phyloP scores from a whole-genome alignment of 2,329 filamentous ascomycete genomes.

The Alternaria gaisen region DNA sequence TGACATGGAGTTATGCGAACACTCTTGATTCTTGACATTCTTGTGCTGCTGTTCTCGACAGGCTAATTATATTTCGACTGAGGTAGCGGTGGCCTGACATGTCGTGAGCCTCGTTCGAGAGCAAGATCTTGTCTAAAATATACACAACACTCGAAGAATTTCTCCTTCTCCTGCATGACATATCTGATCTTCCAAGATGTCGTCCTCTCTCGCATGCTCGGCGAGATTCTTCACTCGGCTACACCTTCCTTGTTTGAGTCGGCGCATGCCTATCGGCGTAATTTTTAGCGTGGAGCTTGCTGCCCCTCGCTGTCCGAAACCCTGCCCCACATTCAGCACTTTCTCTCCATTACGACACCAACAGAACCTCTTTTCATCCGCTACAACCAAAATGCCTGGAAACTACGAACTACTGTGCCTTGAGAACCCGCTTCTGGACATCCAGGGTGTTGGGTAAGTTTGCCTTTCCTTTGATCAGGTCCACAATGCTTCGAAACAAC shows the following conservation, averaged over 20 bases:
- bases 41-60: background rate
- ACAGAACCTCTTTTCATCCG: conserved; percentile 15
- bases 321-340: conserved; percentile 28
- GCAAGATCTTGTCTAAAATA: background rate
- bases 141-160: background rate
- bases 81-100: background rate
- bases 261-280: conserved; percentile 2
- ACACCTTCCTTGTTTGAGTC: conserved; percentile 8
- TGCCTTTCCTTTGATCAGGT: background rate
- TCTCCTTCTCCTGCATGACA: background rate
- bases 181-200: background rate
- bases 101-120: background rate
- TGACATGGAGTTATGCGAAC: conserved; percentile 1
- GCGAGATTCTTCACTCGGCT: conserved; percentile 11
- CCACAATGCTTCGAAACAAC: background rate
- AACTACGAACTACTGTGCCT: conserved; percentile 90
- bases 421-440: conserved; percentile 98
- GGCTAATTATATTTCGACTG: background rate
- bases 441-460: conserved; percentile 78
- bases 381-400: conserved; percentile 72
- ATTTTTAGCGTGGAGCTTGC: conserved; percentile 25
- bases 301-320: conserved; percentile 28
- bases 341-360: conserved; percentile 28
- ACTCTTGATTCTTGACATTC: background rate
- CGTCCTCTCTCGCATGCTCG: background rate